Percentiles rank a stretch among this genome's conserved stretches.
These are phyloP conservation scores for Chenopodium suecicum DNA, from an alignment of 148 eudicot species.

Conservation along the genomic window DNA sequence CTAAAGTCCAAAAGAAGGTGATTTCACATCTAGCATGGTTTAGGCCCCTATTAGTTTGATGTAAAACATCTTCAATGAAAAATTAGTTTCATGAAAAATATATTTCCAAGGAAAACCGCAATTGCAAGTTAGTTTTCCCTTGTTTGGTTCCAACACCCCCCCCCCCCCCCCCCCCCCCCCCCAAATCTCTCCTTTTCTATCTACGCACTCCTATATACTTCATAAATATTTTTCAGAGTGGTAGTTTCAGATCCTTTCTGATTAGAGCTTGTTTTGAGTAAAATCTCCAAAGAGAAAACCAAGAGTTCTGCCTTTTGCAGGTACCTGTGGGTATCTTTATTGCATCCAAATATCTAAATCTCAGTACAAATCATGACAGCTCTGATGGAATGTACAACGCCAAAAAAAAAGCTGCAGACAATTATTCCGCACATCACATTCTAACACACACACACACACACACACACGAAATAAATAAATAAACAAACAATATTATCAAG, in stretches of 20 bases:
- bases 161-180: no score
- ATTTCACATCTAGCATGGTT: not conserved
- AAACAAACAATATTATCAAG: not conserved
- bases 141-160: no score
- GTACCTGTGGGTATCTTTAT: not conserved
- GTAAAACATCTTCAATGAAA: no score
- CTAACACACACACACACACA: not conserved
- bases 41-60: no score
- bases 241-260: not conserved
- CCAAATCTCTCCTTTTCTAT: not conserved
- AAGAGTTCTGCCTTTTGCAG: not conserved
- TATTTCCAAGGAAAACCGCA: no score
- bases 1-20: not conserved
- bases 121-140: no score
- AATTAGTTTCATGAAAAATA: no score
- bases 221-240: no score
- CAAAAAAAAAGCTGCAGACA: not conserved
- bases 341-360: not conserved
- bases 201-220: no score
- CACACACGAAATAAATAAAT: no score
- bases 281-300: not conserved
- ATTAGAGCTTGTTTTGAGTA: not conserved
- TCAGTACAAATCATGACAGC: not conserved
- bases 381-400: not conserved
- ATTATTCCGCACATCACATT: not conserved